A percentile compares a stretch with the other conserved stretches of the same genome.
Evolutionary conservation across 148 eudicot genomes (phyloP).

Genomic region (Suaeda aralocaspica): DNA sequence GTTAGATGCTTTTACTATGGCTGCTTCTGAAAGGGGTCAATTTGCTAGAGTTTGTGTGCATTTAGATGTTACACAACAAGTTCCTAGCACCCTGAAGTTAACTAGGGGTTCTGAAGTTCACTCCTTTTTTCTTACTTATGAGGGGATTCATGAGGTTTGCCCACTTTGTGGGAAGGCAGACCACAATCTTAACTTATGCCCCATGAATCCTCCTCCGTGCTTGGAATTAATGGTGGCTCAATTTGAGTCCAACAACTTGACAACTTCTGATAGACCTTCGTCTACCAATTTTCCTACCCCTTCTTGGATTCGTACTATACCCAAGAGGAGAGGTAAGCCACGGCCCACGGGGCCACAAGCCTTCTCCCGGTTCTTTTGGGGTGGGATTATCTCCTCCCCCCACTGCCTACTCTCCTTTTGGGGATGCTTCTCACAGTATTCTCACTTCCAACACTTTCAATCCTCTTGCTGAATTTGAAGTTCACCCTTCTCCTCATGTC

Average conservation of each 20-base stretch:
- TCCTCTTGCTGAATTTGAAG: not conserved
- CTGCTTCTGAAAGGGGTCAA: not conserved
- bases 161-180: not conserved
- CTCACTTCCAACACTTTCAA: not conserved
- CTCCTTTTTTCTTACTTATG: not conserved
- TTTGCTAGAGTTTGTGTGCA: not conserved
- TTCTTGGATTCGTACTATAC: not conserved
- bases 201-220: not conserved
- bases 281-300: too few relatives aligned
- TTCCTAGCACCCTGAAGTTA: not conserved
- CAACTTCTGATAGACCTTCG: too few relatives aligned
- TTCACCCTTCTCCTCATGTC: too few relatives aligned
- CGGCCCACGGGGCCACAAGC: not conserved
- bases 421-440: too few relatives aligned
- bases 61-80: not conserved
- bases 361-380: not conserved
- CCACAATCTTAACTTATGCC: not conserved
- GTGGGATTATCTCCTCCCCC: too few relatives aligned
- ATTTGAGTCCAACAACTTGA: too few relatives aligned
- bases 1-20: not conserved
- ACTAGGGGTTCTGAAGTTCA: too few relatives aligned
- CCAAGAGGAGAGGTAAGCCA: not conserved
- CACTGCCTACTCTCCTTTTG: too few relatives aligned
- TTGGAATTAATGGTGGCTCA: not conserved
- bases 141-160: not conserved